These are phyloP conservation scores for Leccinum proximum DNA, from an alignment of 1,284 basidiomycete genomes.

Conservation along the genomic window DNA sequence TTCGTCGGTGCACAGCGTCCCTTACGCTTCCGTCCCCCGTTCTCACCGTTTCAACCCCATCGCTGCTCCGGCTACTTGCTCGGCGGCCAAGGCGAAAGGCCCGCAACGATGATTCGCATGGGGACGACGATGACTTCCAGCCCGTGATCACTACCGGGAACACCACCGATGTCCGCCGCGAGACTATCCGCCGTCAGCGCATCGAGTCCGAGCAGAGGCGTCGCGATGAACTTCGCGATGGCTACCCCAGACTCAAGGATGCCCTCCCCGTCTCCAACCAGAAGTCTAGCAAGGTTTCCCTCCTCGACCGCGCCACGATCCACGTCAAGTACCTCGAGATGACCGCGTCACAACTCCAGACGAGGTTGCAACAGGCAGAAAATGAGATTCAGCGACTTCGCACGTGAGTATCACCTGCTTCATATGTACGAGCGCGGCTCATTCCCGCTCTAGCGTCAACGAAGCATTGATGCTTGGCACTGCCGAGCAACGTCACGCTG, in stretches of 20 bases:
- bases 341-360: conserved; percentile 68
- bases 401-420: conserved; percentile 35
- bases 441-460: conserved; percentile 52
- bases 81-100: conserved; percentile 47
- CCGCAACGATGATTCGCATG: conserved; percentile 58
- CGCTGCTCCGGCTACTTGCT: conserved; percentile 46
- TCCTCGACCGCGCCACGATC: conserved; percentile 80
- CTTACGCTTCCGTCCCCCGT: conserved; percentile 60
- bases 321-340: conserved; percentile 81
- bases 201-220: conserved; percentile 86
- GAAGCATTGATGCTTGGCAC: conserved; percentile 83
- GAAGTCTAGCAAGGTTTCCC: conserved; percentile 84
- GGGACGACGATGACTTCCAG: conserved; percentile 63
- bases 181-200: conserved; percentile 82
- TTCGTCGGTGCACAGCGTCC: conserved; percentile 42
- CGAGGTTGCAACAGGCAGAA: conserved; percentile 70
- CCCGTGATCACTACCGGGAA: conserved; percentile 40
- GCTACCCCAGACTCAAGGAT: conserved; percentile 83
- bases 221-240: conserved; percentile 84
- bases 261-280: conserved; percentile 83
- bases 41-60: conserved; percentile 77
- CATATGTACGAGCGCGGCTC: conserved; percentile 3
- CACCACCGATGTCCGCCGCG: conserved; percentile 61
- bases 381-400: conserved; percentile 73
- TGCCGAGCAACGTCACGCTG: conserved; percentile 65